These are phyloP conservation scores for Haberlea rhodopensis DNA, from an alignment of 257 asterid genomes.

Conservation along the genomic window DNA sequence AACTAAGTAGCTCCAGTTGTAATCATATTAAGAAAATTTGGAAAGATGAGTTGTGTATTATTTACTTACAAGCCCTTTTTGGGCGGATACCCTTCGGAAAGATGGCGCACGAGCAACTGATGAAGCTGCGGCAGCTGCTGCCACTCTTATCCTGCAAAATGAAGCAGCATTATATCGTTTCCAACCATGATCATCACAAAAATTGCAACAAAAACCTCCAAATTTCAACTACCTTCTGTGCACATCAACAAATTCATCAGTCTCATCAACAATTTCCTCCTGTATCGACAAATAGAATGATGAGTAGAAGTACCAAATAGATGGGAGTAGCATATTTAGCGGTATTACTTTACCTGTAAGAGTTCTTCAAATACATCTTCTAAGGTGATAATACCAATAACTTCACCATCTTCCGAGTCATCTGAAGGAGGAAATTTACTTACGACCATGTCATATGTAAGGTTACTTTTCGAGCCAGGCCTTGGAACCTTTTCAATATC, in stretches of 20 bases:
- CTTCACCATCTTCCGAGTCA: constrained; percentile 75
- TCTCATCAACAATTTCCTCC: constrained; percentile 97
- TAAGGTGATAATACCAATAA: constrained; percentile 82
- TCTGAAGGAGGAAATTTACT: constrained; percentile 44
- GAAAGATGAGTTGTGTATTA: not conserved
- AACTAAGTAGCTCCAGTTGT: no score
- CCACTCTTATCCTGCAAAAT: constrained; percentile 77
- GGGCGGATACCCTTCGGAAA: constrained; percentile 52
- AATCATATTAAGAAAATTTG: not conserved
- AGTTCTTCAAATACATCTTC: constrained; percentile 98
- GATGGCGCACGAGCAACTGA: constrained; percentile 91
- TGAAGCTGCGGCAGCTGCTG: constrained; percentile 89
- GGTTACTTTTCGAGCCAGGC: constrained; percentile 35
- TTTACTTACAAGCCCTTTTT: constrained; percentile 66
- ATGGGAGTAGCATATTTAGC: constrained; percentile 6
- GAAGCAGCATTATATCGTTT: constrained; percentile 11
- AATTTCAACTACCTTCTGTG: constrained; percentile 59
- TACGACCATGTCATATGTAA: constrained; percentile 35
- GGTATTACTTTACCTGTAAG: constrained; percentile 55
- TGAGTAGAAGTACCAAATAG: constrained; percentile 7
- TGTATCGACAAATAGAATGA: constrained; percentile 31
- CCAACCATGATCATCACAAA: constrained; percentile 5
- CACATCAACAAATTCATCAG: constrained; percentile 88
- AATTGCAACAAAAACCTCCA: constrained; percentile 20
- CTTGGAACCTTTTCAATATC: constrained; percentile 52